Percentiles rank a stretch among this genome's conserved stretches.
phyloP scores from a whole-genome alignment of 2,329 filamentous ascomycete species.

The Tetracladium maxilliforme region DNA sequence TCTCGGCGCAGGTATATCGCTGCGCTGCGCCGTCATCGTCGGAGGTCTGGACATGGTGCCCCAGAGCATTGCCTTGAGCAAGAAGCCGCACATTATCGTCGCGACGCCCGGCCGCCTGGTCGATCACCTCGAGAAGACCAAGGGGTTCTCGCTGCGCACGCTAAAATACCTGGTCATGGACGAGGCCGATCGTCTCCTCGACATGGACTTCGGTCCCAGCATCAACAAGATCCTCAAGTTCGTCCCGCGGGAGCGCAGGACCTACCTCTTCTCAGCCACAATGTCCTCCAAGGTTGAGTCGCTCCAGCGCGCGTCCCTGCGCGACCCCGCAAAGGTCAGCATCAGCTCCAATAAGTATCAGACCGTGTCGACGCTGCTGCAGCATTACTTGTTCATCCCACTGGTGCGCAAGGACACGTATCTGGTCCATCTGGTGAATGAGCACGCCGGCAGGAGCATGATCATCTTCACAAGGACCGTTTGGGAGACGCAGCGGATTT shows the following conservation, averaged over 20 bases:
- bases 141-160: slow-evolving; percentile 73
- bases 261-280: slow-evolving; percentile 87
- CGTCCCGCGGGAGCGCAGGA: slow-evolving; percentile 61
- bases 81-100: slow-evolving; percentile 88
- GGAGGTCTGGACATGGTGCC: slow-evolving; percentile 94
- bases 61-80: slow-evolving; percentile 82
- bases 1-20: slow-evolving; percentile 73
- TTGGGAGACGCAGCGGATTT: slow-evolving; percentile 74
- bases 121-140: slow-evolving; percentile 92
- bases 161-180: slow-evolving; percentile 90
- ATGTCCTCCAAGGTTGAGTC: slow-evolving; percentile 90
- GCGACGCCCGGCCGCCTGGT: slow-evolving; percentile 81
- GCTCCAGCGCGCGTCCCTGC: slow-evolving; percentile 76
- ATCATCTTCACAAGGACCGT: slow-evolving; percentile 92
- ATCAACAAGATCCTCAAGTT: slow-evolving; percentile 90
- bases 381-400: slow-evolving; percentile 77
- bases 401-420: slow-evolving; percentile 82
- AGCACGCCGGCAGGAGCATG: slow-evolving; percentile 69
- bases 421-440: slow-evolving; percentile 73
- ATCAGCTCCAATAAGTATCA: slow-evolving; percentile 77
- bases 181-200: slow-evolving; percentile 81
- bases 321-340: slow-evolving; percentile 70
- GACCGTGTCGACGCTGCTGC: slow-evolving; percentile 77
- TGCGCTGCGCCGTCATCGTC: slow-evolving; percentile 74
- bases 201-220: slow-evolving; percentile 86